A percentile compares a stretch with the other conserved stretches of the same genome.
phyloP scores from a whole-genome alignment of 2,329 filamentous ascomycete genomes.

The Aspergillus sp. region DNA sequence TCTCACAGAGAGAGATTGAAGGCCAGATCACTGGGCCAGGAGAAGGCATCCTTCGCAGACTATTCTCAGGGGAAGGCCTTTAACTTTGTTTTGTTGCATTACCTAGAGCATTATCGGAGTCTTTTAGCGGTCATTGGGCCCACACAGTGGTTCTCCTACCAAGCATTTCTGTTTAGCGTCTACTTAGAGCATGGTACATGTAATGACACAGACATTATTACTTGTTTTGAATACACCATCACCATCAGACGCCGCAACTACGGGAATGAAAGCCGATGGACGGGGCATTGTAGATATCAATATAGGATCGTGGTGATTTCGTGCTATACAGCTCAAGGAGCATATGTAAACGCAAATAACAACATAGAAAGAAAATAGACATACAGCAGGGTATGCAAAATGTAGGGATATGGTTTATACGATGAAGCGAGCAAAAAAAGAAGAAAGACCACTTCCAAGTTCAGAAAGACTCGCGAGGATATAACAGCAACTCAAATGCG shows the following conservation, averaged over 20 bases:
- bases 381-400: slow-evolving; percentile 34
- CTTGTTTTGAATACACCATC: not conserved
- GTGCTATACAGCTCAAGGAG: slow-evolving; percentile 18
- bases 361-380: slow-evolving; percentile 15
- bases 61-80: slow-evolving; percentile 45
- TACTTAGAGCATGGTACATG: not conserved
- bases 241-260: not conserved
- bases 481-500: not conserved
- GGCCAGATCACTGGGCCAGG: slow-evolving; percentile 66
- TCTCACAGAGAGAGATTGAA: slow-evolving; percentile 78
- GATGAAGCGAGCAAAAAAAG: slow-evolving; percentile 9
- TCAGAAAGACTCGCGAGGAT: not conserved
- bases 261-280: not conserved
- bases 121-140: slow-evolving; percentile 6
- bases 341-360: slow-evolving; percentile 11
- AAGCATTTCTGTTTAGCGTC: not conserved
- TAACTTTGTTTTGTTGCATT: slow-evolving; percentile 23
- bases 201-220: slow-evolving; percentile 7
- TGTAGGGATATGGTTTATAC: slow-evolving; percentile 21
- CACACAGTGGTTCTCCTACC: not conserved
- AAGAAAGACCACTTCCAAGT: not conserved
- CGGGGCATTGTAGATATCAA: slow-evolving; percentile 6
- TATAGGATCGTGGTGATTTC: slow-evolving; percentile 1
- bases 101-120: slow-evolving; percentile 7
- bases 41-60: slow-evolving; percentile 48